Evolutionary conservation across 352 stramenopile genomes (phyloP).

Genomic region (Phytophthora sp.): DNA sequence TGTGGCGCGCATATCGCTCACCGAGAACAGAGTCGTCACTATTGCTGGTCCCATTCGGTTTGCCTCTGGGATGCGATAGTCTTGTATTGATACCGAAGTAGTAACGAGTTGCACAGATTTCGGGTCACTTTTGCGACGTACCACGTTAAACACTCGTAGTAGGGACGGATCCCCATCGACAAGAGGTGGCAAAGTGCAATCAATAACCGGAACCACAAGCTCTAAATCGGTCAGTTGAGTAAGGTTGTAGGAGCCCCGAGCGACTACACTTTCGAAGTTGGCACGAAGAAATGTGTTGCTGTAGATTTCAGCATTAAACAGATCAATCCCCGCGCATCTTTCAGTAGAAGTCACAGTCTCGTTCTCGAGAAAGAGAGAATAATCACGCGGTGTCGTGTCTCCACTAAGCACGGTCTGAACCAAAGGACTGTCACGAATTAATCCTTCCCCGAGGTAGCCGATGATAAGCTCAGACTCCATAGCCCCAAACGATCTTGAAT

Average conservation of each 20-base stretch:
- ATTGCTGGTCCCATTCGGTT: conserved; percentile 34
- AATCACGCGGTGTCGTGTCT: conserved; percentile 26
- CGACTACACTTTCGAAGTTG: conserved; percentile 25
- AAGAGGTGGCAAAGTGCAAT: conserved; percentile 43
- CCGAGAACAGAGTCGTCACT: conserved; percentile 31
- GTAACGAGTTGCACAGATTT: conserved; percentile 35
- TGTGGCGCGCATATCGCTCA: conserved; percentile 35
- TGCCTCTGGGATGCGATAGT: conserved; percentile 40
- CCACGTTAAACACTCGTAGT: conserved; percentile 45
- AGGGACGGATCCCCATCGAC: conserved; percentile 29
- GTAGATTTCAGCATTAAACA: conserved; percentile 35
- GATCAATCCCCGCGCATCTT: conserved; percentile 4
- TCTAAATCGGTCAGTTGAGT: conserved; percentile 37
- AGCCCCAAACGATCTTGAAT: conserved; percentile 8
- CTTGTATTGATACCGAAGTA: conserved; percentile 41
- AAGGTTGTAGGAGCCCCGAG: conserved; percentile 33
- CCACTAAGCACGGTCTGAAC: conserved; percentile 24
- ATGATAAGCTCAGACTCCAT: conserved; percentile 32
- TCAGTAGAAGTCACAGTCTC: conserved; percentile 23
- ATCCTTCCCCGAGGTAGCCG: conserved; percentile 18
- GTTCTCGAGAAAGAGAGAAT: conserved; percentile 43
- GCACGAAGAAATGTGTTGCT: conserved; percentile 35
- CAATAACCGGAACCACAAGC: conserved; percentile 46
- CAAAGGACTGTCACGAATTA: conserved; percentile 40
- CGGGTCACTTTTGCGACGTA: conserved; percentile 29